Conservation (phyloP, 1,139 yeast genomes). For the Hyphopichia wangnamkhiaoensis region DNA sequence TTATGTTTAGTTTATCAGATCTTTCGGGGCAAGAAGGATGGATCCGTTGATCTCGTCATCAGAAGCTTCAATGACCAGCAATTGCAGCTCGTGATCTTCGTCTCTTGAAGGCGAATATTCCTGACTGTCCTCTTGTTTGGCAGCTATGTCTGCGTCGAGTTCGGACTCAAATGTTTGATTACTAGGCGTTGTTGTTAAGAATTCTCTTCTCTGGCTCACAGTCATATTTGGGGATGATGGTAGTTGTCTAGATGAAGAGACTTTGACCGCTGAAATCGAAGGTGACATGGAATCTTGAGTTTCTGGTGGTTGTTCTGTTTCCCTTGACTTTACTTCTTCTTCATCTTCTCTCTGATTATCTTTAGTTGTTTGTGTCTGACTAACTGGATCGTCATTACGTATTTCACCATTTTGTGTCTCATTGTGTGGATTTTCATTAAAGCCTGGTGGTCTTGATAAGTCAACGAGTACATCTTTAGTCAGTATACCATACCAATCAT, state of each 20-base stretch:
- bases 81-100: conserved; percentile 1
- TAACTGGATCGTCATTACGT: too few species aligned
- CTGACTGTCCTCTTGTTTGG: too few species aligned
- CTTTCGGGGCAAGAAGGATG: background rate
- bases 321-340: too few species aligned
- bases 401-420: too few species aligned
- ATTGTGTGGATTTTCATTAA: too few species aligned
- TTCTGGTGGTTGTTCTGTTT: too few species aligned
- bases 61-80: conserved; percentile 7
- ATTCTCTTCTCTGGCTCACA: conserved; percentile 10
- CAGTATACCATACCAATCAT: conserved; percentile 11
- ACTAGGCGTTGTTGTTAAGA: too few species aligned
- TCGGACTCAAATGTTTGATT: too few species aligned
- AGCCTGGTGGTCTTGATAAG: background rate
- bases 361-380: too few species aligned
- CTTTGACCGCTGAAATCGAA: background rate
- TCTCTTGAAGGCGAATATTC: background rate
- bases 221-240: conserved; percentile 21
- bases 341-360: too few species aligned
- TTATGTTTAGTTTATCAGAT: background rate
- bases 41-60: conserved; percentile 5
- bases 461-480: conserved; percentile 1
- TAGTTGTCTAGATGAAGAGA: background rate
- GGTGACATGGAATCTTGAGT: background rate
- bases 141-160: too few species aligned